phyloP scores from a whole-genome alignment of 2,329 filamentous ascomycete species.

The Trichoderma oligosporum region DNA sequence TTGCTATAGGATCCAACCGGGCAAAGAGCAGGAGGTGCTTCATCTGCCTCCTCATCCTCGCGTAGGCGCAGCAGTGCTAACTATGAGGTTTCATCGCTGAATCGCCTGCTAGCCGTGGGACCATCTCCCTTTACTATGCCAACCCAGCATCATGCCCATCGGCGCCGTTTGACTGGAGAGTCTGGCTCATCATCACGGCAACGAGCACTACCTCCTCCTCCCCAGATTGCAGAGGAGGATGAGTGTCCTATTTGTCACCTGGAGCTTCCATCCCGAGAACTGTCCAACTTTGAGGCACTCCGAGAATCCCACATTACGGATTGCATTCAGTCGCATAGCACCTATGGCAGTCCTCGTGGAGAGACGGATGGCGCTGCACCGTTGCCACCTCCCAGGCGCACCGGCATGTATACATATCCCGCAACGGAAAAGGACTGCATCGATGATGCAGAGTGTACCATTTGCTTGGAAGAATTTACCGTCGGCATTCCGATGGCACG shows the following conservation, averaged over 20 bases:
- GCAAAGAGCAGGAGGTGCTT: slow-evolving; percentile 23
- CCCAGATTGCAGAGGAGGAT: slow-evolving; percentile 65
- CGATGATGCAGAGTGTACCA: slow-evolving; percentile 64
- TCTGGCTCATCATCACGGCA: slow-evolving; percentile 37
- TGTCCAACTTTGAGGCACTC: slow-evolving; percentile 51
- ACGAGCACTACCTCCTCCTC: slow-evolving; percentile 42
- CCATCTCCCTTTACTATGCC: slow-evolving; percentile 33
- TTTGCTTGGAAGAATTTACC: slow-evolving; percentile 64
- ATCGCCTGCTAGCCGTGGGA: slow-evolving; percentile 38
- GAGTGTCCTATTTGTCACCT: slow-evolving; percentile 74
- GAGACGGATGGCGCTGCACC: slow-evolving; percentile 25
- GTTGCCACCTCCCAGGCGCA: slow-evolving; percentile 42
- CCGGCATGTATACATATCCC: slow-evolving; percentile 60
- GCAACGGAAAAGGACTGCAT: slow-evolving; percentile 67
- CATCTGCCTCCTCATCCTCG: slow-evolving; percentile 30
- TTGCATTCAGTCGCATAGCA: slow-evolving; percentile 55
- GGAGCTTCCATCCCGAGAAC: slow-evolving; percentile 59
- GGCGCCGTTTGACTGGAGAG: slow-evolving; percentile 30
- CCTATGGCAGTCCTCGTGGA: slow-evolving; percentile 40
- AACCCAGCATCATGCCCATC: slow-evolving; percentile 29
- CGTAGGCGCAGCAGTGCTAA: slow-evolving; percentile 30
- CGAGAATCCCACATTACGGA: slow-evolving; percentile 56
- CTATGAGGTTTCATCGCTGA: slow-evolving; percentile 35
- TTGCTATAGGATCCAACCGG: slow-evolving; percentile 22
- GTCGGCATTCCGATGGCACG: slow-evolving; percentile 61